Percentiles rank a stretch among this genome's conserved stretches.
Evolutionary conservation across 768 basidiomycete genomes (phyloP).

Genomic region (Butyriboletus loyo): DNA sequence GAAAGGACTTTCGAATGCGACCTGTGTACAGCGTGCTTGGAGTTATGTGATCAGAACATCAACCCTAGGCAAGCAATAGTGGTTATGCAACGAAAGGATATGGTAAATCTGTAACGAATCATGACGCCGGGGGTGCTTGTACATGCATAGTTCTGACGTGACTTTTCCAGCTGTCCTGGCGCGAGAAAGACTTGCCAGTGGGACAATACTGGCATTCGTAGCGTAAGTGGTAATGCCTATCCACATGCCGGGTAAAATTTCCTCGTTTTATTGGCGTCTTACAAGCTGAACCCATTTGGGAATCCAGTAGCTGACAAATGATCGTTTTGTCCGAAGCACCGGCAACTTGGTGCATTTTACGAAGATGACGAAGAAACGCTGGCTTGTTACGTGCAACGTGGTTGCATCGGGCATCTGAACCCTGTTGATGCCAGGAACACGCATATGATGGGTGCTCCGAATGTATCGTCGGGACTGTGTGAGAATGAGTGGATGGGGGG

Average conservation of each 20-base stretch:
- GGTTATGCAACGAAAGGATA: background rate
- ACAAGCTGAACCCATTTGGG: conserved; percentile 4
- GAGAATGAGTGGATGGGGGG: background rate
- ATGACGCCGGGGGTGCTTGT: background rate
- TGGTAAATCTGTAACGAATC: background rate
- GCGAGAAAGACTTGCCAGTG: conserved; percentile 17
- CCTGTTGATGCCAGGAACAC: conserved; percentile 14
- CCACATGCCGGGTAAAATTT: conserved; percentile 16
- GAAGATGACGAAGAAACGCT: conserved; percentile 19
- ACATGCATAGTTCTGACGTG: conserved; percentile 16
- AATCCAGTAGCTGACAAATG: conserved; percentile 11
- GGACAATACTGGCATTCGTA: conserved; percentile 14
- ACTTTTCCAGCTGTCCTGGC: conserved; percentile 12
- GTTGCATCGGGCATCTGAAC: background rate
- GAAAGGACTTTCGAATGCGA: background rate
- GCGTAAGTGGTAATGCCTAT: conserved; percentile 18
- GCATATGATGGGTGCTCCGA: background rate
- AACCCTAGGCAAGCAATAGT: background rate
- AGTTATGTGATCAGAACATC: background rate
- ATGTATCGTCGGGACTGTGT: background rate
- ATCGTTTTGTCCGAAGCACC: background rate
- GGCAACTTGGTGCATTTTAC: conserved; percentile 5
- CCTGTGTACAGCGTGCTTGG: no score
- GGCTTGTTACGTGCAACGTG: background rate
- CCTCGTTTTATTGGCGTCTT: background rate